Conservation (phyloP, 1,139 yeast species). For the Saccharomycopsis hybrid region DNA sequence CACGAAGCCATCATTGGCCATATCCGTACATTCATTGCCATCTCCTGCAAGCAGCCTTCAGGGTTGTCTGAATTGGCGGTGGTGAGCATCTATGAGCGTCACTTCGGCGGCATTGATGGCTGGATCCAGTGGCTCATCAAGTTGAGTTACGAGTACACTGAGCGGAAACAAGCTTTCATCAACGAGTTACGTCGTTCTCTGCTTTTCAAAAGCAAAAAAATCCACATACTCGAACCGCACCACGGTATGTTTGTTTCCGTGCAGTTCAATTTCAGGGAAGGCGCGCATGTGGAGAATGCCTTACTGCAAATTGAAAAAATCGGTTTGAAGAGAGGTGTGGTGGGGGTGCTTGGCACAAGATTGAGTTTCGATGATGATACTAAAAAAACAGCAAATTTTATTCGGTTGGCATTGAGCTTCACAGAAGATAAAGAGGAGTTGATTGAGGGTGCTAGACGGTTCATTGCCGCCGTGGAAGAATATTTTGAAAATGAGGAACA, state of each 20-base stretch:
- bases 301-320: constrained; percentile 33
- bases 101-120: constrained; percentile 50
- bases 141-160: constrained; percentile 52
- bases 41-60: constrained; percentile 47
- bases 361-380: constrained; percentile 42
- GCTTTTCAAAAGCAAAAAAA: constrained; percentile 31
- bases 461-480: constrained; percentile 36
- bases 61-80: constrained; percentile 44
- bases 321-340: constrained; percentile 38
- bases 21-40: constrained; percentile 36
- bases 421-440: constrained; percentile 40
- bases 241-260: constrained; percentile 80
- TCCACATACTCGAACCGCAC: constrained; percentile 51
- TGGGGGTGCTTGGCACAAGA: constrained; percentile 43
- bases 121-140: constrained; percentile 62
- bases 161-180: constrained; percentile 46
- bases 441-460: constrained; percentile 43
- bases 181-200: constrained; percentile 31
- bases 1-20: constrained; percentile 48
- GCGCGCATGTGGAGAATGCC: constrained; percentile 35
- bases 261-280: constrained; percentile 41
- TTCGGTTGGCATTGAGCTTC: constrained; percentile 51
- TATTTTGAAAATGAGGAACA: constrained; percentile 8
- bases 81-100: constrained; percentile 33
- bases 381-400: constrained; percentile 35